Evolutionary conservation across 2,329 filamentous ascomycete genomes (phyloP), one percentile per base, ranked within the genome.

Genomic region (Alternaria sp.): DNA sequence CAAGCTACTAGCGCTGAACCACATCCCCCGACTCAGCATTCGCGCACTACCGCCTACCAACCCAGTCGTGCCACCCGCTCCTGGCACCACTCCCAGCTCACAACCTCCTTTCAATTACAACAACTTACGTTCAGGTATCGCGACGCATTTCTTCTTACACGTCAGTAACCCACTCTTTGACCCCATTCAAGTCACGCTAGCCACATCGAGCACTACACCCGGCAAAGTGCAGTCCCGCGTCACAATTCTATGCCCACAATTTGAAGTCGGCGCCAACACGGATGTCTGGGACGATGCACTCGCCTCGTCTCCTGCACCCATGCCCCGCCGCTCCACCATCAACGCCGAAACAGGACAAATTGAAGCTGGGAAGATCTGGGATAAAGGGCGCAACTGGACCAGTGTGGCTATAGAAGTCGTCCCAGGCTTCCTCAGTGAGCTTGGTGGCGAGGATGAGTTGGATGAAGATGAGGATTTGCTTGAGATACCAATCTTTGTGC

Each of bases 101-200:
- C 61, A 61, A 9, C 58, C 56, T 67, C 56, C 65, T 2, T 78
- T 80, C 33, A 80, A 83, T 62, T 79, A 85, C 58, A 77, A 80
- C 57, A 76, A 78, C 10, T 78, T 87, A 4, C 73, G 76, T 36
- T 82, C 81, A 4, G 80, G 81, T 24, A 80, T 80, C 58, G 80
- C 86, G 1, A 81, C 88, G 23, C 93, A 97, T 74, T 96, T 92
- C 77, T 84, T 98, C 39, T 83, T 99, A 40, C 97, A 93, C 0
- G 88, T 99, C 69, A 92, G 90, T 72, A 99, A 99, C 72, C 93
- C 95, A 24, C 88, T 98, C 64, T 99, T 97, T 78, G 95, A 99
- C 67, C 85, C 87, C 23, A 89, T 99, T 66, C 90, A 90, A 58
- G 89, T 99, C 56, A 94, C 90, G 0, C 85, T 99, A 7, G 94